Base-by-base conservation (phyloP, 495 filamentous ascomycete genomes). In the Neurospora sp. region DNA sequence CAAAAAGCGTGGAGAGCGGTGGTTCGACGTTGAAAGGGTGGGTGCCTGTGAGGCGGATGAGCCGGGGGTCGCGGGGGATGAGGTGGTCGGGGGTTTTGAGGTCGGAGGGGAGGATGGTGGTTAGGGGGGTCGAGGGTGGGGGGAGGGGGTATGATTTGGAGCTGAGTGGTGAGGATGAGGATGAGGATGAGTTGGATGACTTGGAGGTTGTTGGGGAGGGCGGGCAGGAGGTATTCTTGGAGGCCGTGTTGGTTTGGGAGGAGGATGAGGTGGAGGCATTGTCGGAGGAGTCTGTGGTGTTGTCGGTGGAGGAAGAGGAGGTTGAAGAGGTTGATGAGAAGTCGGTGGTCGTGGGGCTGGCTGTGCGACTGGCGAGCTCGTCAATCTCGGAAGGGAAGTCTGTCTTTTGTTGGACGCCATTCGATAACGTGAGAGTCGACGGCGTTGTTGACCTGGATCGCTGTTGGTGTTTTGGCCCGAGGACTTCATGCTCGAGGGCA, bases 21-120 rank as follows among this genome's bases (percentile, higher is more conserved):
- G 95, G 88, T 83, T 98, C 95, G 69, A 94, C 92, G 79, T 98
- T 98, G 83, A 97, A 97, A 4, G 95, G 95, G 83, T 98, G 95
- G 42, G 93, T 87, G 46, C 95, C 94, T 23, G 95, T 98, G 69
- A 98, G 84, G 54, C 95, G 87, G 75, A 98, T 96, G 42, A 98
- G 83, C 38, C 95, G 87, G 5, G 93, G 88, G 83, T 98, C 95
- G 74, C 95, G 86, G 16, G 92, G 88, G n/a, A 97, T 92, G 85
- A 96, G 93, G 69, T 82, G 83, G 78, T 98, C 95, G 16, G 94
- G 94, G 0, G 95, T 98, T 46, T 90, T 90, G 72, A 91, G 84
- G 77, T 98, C 95, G 77, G 92, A 78, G 42, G 89, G 86, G 9
- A 97, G 85, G 18, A 96, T 87, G 46, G 87, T 83, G 59, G 86